Base-by-base conservation (phyloP, 129 eudicot genomes). In the Flaveria sonorensis region DNA sequence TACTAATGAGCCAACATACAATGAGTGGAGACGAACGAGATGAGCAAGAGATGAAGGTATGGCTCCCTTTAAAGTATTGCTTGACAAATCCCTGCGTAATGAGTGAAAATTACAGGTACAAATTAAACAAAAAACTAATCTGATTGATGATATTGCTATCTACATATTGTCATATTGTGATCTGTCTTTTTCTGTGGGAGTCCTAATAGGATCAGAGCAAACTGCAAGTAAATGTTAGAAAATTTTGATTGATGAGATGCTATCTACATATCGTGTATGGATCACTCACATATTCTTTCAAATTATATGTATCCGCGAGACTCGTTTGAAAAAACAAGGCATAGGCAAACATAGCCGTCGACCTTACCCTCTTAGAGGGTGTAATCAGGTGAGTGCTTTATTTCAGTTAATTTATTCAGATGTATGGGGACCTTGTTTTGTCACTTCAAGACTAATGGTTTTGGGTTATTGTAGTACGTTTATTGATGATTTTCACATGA, bases 1-100 rank as follows among this genome's bases (percentile, higher is more conserved):
- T 43, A 59, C 51, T 48, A 36, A 43, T 6, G 51, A 36, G 24
- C 16, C 12, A 24, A 91, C 97, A 85, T 85, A 94, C 98, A 94
- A 26, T 82, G 83, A 83, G 15, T 84, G 83, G 47, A 94, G 96
- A 65, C 79, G 90, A 23, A 82, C 77, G 18, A 94, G 92, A 75
- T 84, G 98, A 12, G 92, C 97, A 64, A 94, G 93, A 18, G 98
- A 94, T 18, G 98, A 86, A 73, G 98, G 98, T 79, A 94, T 91
- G 4, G 96, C 89, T 65, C 98, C 98, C 57, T 75, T 87, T 72
- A 94, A 85, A 70, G 90, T 86, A 80, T 94, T 94, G 83, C 97
- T 89, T 20, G 98, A 91, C 73, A 94, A 82, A 82, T 94, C 98
- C 67, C 98, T 94, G 68, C 1, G 16, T 30, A 63, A 63, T 15